Conservation (phyloP, 164 flowering plant genomes). For the Berberis thunbergii region DNA sequence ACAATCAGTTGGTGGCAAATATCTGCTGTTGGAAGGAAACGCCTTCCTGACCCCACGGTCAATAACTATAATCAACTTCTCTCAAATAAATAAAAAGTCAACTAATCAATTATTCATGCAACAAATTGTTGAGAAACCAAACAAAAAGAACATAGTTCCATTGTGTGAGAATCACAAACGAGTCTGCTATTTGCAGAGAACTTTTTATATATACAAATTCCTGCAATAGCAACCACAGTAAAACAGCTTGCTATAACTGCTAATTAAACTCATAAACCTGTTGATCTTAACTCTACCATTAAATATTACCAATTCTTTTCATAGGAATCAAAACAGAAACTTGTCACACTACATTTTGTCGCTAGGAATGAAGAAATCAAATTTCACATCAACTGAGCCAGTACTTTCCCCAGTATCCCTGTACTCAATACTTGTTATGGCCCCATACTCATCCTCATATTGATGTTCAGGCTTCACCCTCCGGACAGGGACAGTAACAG, state of each 20-base stretch:
- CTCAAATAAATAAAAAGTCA: too few species aligned
- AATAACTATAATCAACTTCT: too few species aligned
- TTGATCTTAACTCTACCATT: neutral
- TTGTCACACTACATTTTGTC: slow-evolving; percentile 17
- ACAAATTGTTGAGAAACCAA: too few species aligned
- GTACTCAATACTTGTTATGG: slow-evolving; percentile 65
- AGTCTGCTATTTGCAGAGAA: neutral
- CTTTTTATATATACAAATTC: neutral
- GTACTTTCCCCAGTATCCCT: slow-evolving; percentile 66
- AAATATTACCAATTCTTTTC: neutral
- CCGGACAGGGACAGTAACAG: slow-evolving; percentile 88
- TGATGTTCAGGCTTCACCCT: slow-evolving; percentile 83
- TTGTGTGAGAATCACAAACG: too few species aligned
- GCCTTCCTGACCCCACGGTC: too few species aligned
- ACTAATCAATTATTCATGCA: too few species aligned
- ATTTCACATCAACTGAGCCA: slow-evolving; percentile 82
- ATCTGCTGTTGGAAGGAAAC: too few species aligned
- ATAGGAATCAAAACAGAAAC: neutral
- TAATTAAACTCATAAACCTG: neutral
- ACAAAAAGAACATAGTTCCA: too few species aligned
- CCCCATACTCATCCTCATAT: slow-evolving; percentile 45
- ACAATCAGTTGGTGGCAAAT: too few species aligned
- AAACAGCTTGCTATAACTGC: neutral
- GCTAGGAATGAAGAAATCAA: slow-evolving; percentile 77
- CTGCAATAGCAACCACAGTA: neutral